Conservation (phyloP, 164 flowering plant species). For the Aristolochia contorta region DNA sequence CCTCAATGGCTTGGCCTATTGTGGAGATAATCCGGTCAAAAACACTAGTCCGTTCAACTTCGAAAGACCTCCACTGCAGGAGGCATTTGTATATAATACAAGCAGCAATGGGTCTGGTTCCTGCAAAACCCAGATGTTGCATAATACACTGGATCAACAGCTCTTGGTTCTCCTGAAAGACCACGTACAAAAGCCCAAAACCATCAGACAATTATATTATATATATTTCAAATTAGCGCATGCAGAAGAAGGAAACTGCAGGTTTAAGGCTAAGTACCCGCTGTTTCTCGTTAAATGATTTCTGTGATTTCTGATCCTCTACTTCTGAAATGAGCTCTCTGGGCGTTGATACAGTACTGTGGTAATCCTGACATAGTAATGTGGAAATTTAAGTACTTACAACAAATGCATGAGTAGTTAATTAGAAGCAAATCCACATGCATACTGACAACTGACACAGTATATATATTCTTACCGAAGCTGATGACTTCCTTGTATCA, state of each 20-base stretch:
- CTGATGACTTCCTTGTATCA: constrained; percentile 35
- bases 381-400: too few species aligned
- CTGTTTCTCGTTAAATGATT: constrained; percentile 92
- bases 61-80: constrained; percentile 97
- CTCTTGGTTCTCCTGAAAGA: constrained; percentile 17
- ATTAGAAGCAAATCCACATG: too few species aligned
- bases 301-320: constrained; percentile 95
- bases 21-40: constrained; percentile 95
- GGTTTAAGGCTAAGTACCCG: constrained; percentile 53
- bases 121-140: constrained; percentile 80
- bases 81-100: constrained; percentile 96
- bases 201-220: background rate
- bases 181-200: too few species aligned
- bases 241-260: constrained; percentile 24
- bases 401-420: too few species aligned
- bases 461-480: constrained; percentile 35
- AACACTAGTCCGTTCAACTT: constrained; percentile 91
- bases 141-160: constrained; percentile 42
- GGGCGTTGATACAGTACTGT: constrained; percentile 42
- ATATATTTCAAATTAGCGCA: too few species aligned
- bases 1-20: constrained; percentile 96
- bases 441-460: too few species aligned
- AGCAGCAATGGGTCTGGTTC: constrained; percentile 88
- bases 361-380: constrained; percentile 41
- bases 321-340: constrained; percentile 60